Conservation (phyloP, 768 basidiomycete species). For the Termitomyces sp. region DNA sequence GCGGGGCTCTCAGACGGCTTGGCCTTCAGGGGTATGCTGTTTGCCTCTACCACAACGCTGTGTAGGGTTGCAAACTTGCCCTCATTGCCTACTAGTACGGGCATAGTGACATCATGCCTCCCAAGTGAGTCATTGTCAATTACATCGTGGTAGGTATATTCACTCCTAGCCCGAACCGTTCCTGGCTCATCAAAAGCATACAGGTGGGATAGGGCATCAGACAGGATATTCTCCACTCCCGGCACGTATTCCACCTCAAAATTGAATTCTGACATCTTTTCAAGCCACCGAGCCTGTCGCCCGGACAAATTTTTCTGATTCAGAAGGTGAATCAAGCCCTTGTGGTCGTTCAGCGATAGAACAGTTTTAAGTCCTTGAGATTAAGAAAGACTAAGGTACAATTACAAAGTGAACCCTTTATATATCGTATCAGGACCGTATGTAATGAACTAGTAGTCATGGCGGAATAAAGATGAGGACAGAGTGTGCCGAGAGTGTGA, state of each 20-base stretch:
- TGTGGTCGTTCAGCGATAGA: too few species aligned
- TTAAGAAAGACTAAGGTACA: too few species aligned
- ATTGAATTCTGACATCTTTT: conserved; percentile 36
- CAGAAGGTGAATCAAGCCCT: conserved; percentile 22
- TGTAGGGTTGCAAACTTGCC: background rate
- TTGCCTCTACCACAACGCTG: too few species aligned
- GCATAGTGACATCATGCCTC: background rate
- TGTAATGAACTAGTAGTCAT: too few species aligned
- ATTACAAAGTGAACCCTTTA: too few species aligned
- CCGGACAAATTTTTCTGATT: conserved; percentile 32
- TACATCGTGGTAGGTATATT: background rate
- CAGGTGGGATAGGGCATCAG: background rate
- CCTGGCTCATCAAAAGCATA: background rate
- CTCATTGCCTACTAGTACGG: background rate
- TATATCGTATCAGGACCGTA: too few species aligned
- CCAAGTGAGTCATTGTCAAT: background rate
- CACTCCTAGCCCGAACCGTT: background rate
- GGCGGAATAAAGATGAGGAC: too few species aligned
- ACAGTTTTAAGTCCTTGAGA: too few species aligned
- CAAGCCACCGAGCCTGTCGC: conserved; percentile 4
- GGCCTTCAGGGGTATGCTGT: background rate
- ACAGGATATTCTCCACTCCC: background rate
- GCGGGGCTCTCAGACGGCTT: too few species aligned
- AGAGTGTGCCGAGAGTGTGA: too few species aligned
- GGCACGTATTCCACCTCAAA: conserved; percentile 20